A percentile compares a stretch with the other conserved stretches of the same genome.
Evolutionary conservation across 306 rosid species (phyloP).

Genomic region (Cicer chorassanicum): DNA sequence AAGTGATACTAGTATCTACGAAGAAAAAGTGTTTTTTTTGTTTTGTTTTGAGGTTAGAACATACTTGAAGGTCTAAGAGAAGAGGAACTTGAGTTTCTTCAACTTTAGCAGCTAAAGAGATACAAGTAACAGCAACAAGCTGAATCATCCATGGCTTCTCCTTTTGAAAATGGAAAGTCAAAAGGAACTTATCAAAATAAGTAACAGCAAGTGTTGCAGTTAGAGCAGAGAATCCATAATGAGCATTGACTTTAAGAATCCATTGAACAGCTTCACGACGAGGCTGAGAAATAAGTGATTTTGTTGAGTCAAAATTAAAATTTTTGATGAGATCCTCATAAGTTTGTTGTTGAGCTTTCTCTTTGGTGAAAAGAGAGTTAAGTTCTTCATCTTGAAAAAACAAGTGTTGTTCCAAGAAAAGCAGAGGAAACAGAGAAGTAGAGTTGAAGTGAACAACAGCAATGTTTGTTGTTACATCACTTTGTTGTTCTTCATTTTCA

Average conservation of each 20-base stretch:
- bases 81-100: constrained; percentile 93
- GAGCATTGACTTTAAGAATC: constrained; percentile 80
- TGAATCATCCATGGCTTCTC: constrained; percentile 91
- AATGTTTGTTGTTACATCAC: constrained; percentile 48
- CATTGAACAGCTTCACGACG: constrained; percentile 75
- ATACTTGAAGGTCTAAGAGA: constrained; percentile 90
- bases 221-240: constrained; percentile 74
- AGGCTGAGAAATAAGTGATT: constrained; percentile 43
- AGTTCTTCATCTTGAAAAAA: constrained; percentile 82
- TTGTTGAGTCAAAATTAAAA: constrained; percentile 35
- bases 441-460: neutral
- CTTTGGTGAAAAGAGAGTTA: constrained; percentile 66
- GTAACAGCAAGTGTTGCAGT: constrained; percentile 84
- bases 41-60: neutral
- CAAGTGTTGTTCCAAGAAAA: constrained; percentile 68
- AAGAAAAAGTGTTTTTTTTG: no score
- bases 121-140: constrained; percentile 88
- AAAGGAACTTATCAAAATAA: constrained; percentile 74
- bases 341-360: constrained; percentile 53
- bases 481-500: constrained; percentile 36
- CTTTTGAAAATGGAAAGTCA: constrained; percentile 65
- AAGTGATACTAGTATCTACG: no score
- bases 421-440: constrained; percentile 52
- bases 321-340: constrained; percentile 35
- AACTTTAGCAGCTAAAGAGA: constrained; percentile 93